Evolutionary conservation across 2,329 filamentous ascomycete species (phyloP), one percentile per base, ranked within the genome.

Genomic region (Fusarium pilosicola): DNA sequence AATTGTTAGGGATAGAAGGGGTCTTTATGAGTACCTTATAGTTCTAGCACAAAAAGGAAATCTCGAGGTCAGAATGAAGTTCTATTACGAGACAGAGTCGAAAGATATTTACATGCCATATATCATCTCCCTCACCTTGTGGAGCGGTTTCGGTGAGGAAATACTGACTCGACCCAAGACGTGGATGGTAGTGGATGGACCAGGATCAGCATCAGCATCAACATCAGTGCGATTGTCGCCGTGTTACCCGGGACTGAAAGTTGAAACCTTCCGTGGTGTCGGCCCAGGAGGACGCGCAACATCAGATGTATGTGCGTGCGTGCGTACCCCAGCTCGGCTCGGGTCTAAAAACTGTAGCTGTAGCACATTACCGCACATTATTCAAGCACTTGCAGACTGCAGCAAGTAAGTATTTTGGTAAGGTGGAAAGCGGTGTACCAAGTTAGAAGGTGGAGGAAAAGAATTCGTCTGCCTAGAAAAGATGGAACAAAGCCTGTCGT

Each of bases 401-500:
- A 46, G 28, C 20, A 57, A 58, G 36, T 51, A 41, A 58, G 42
- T 60, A 41, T 65, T 32, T 65, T 48, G 57, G 38, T 49, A 49
- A 14, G 39, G 32, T 36, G 30, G 54, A 62, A 32, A 24, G 65
- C 63, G 65, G 65, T 68, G 54, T 68, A 68, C 51, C 17, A 24
- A 51, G 17, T 34, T 20, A 61, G 45, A 61, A 59, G 28, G 56
- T 57, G 61, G 52, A 59, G 60, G 48, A 42, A 59, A 48, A 73
- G 58, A 76, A 78, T 74, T 60, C 49, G 62, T 77, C 76, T 78
- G 76, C 76, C 76, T 77, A 70, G 57, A 65, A 57, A 68, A 68
- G 57, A 72, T 76, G 60, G 52, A 64, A 69, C 64, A 42, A 49
- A 65, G 39, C 26, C 26, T 34, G 36, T n/a, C 11, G 30, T 15